Evolutionary conservation across 1,284 basidiomycete species (phyloP), one percentile per base, ranked within the genome.

Genomic region (Cryptococcus depauperatus): DNA sequence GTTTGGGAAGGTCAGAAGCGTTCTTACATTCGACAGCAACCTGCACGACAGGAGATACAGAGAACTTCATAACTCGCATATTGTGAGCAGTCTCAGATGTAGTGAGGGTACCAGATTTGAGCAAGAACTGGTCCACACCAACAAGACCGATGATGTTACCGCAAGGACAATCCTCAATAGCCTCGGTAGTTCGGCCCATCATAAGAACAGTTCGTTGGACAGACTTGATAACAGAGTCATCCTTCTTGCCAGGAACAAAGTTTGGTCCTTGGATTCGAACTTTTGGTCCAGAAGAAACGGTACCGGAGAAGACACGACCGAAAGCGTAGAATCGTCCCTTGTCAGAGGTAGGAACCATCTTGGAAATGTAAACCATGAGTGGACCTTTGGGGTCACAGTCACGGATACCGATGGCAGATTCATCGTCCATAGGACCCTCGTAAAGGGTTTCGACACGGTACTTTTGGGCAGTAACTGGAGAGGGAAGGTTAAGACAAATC

Each of bases 271-370:
- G 95, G 68, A 99, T 98, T 69, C 95, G 91, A 76, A 97, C 84
- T 79, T 98, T 98, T 69, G 93, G 95, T 52, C 95, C 95, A 52
- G 95, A 84, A 61, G 81, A 82, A 67, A 97, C 90, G 58, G 91
- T 97, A 73, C 95, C 95, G 55, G 95, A 90, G 82, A 99, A 98
- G 77, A 99, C 85, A 82, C 95, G 95, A 76, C 95, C 95, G 74
- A 99, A 98, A 58, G 95, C 95, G 76, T 98, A 98, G 86, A 98
- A 99, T 58, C 95, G 92, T 68, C 95, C 95, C 77, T 98, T 98
- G 76, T 99, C 95, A 63, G 93, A 95, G 49, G 95, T 98, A 57
- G 95, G 95, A 60, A 98, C 93, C 95, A 99, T 98, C 83, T 98
- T 98, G 64, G 95, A 98, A 76, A 99, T 80, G 77, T 99, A 99